phyloP scores from a whole-genome alignment of 2,329 filamentous ascomycete species.

The Falciphora oryzae region DNA sequence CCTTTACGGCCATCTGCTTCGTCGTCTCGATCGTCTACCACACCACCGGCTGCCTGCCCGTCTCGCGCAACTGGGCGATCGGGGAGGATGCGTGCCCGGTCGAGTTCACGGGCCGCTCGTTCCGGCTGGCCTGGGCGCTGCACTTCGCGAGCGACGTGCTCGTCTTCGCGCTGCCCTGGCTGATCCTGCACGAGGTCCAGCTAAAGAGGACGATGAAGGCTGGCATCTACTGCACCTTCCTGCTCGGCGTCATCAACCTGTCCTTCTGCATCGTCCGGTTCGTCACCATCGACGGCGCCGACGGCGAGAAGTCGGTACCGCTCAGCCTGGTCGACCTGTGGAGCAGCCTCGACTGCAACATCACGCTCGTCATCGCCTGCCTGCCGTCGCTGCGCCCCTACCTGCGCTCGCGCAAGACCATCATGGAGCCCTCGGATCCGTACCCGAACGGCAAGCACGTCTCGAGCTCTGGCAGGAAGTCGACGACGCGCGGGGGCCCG shows the following conservation, averaged over 20 bases:
- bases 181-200: conserved; percentile 2
- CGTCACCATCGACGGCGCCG: background rate
- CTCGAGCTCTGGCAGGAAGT: background rate
- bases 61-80: background rate
- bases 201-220: background rate
- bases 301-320: background rate
- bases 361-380: conserved; percentile 1
- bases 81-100: background rate
- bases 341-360: conserved; percentile 3
- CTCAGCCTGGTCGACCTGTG: background rate
- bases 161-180: conserved; percentile 4
- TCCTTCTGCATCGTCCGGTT: conserved; percentile 4
- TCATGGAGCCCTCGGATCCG: background rate
- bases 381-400: conserved; percentile 20
- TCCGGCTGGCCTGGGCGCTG: conserved; percentile 1
- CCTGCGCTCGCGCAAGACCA: conserved; percentile 19
- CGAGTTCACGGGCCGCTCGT: background rate
- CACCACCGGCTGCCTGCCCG: background rate
- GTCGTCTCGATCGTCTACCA: conserved; percentile 1
- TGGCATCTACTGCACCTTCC: conserved; percentile 6
- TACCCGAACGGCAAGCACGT: background rate
- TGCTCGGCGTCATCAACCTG: background rate
- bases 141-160: background rate
- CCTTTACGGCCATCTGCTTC: background rate
- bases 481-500: no score